phyloP scores from a whole-genome alignment of 352 stramenopile genomes.

The Blastocystis sp. region DNA sequence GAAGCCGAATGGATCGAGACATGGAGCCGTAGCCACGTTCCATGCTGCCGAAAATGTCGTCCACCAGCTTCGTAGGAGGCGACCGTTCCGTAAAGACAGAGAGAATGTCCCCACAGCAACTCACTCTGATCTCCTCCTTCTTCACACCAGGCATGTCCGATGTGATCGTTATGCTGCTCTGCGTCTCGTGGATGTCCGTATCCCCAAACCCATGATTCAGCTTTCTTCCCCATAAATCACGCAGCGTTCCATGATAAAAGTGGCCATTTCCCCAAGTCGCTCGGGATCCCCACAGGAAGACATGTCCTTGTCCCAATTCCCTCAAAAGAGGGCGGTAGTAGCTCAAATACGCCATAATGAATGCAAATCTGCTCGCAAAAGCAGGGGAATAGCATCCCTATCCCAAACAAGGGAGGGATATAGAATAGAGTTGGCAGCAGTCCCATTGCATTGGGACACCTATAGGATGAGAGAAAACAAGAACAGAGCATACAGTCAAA shows the following conservation, averaged over 20 bases:
- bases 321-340: slow-evolving; percentile 39
- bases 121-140: slow-evolving; percentile 9
- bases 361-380: background rate
- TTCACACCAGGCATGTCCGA: slow-evolving; percentile 32
- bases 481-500: too few species aligned
- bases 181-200: slow-evolving; percentile 38
- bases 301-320: slow-evolving; percentile 19
- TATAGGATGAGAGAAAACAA: too few species aligned
- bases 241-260: slow-evolving; percentile 29
- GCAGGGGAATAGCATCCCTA: background rate
- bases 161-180: slow-evolving; percentile 7
- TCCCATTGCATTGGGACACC: background rate
- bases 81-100: background rate
- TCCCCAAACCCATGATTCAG: slow-evolving; percentile 40
- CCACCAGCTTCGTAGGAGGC: background rate
- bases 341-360: slow-evolving; percentile 45
- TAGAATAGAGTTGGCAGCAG: background rate
- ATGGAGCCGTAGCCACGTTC: slow-evolving; percentile 20
- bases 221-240: slow-evolving; percentile 54
- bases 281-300: background rate
- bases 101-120: slow-evolving; percentile 10
- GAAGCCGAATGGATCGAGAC: slow-evolving; percentile 28
- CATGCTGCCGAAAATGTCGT: slow-evolving; percentile 42
- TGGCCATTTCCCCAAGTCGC: slow-evolving; percentile 5
- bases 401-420: background rate